A percentile compares a stretch with the other conserved stretches of the same genome.
Evolutionary conservation across 2,329 filamentous ascomycete genomes (phyloP).

Genomic region (Aspergillus cejpii): DNA sequence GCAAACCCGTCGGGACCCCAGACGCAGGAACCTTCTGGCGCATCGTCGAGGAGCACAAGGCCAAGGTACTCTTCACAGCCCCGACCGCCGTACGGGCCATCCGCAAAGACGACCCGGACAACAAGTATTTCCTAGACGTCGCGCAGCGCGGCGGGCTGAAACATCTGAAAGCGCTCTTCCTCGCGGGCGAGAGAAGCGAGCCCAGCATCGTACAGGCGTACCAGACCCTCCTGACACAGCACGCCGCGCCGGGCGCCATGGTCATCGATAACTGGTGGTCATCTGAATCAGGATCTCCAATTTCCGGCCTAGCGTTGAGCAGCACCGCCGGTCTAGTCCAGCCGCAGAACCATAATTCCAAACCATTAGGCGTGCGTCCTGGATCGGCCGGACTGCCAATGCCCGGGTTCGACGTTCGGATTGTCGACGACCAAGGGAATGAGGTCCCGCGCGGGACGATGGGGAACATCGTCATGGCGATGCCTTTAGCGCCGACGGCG

Average conservation of each 20-base stretch:
- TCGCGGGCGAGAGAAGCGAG: conserved; percentile 85
- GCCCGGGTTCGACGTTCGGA: conserved; percentile 81
- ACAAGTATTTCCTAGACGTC: conserved; percentile 55
- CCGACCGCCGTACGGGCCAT: conserved; percentile 84
- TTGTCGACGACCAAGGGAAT: conserved; percentile 72
- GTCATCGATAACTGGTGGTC: conserved; percentile 72
- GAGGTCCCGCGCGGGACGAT: conserved; percentile 66
- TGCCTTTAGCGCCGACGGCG: conserved; percentile 77
- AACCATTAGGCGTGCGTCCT: conserved; percentile 61
- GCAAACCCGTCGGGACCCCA: conserved; percentile 86
- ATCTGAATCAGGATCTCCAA: conserved; percentile 62
- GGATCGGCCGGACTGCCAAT: conserved; percentile 86
- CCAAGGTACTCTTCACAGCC: conserved; percentile 78
- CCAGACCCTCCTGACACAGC: conserved; percentile 61
- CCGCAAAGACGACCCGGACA: conserved; percentile 73
- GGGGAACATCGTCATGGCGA: conserved; percentile 83
- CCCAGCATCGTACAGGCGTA: conserved; percentile 78
- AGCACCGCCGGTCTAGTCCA: conserved; percentile 51
- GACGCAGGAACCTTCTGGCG: conserved; percentile 86
- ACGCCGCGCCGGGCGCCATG: conserved; percentile 57
- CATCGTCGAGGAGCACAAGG: conserved; percentile 74
- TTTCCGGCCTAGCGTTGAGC: conserved; percentile 58
- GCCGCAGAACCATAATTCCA: conserved; percentile 21
- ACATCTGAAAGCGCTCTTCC: conserved; percentile 66
- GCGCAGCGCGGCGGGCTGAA: conserved; percentile 65